A percentile compares a stretch with the other conserved stretches of the same genome.
Conservation (phyloP, 78 protist species). For the Speleostelium caveatum region DNA sequence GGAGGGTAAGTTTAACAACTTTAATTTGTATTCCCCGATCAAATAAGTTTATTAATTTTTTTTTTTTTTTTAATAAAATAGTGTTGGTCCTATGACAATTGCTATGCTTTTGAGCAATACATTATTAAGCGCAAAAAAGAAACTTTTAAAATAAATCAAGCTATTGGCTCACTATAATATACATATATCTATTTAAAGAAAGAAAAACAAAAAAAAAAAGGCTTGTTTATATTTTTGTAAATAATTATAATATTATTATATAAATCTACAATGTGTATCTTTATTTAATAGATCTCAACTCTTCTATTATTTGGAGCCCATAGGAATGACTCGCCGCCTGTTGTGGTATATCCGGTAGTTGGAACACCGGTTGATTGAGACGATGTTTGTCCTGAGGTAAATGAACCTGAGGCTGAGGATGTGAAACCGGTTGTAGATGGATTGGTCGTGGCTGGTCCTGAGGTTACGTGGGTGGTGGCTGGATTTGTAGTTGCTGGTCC, state of each 20-base stretch:
- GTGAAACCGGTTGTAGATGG: neutral
- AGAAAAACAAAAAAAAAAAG: too few relatives aligned
- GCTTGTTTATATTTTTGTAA: neutral
- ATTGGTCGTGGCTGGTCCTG: conserved; percentile 13
- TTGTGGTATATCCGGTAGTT: conserved; percentile 8
- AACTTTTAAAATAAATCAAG: conserved; percentile 19
- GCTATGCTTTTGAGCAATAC: conserved; percentile 79
- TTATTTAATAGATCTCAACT: conserved; percentile 12
- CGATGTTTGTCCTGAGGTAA: neutral
- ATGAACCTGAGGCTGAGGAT: neutral
- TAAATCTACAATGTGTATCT: neutral
- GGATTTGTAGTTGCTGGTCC: conserved; percentile 11
- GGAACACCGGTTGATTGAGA: neutral
- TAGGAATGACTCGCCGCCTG: neutral
- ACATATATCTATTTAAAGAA: too few relatives aligned
- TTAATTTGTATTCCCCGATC: conserved; percentile 22
- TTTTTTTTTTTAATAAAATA: conserved; percentile 65
- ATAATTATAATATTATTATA: too few relatives aligned
- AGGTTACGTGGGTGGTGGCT: neutral
- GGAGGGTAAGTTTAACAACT: conserved; percentile 96
- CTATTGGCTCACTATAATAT: too few relatives aligned
- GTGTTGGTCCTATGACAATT: conserved; percentile 99
- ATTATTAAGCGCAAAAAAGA: conserved; percentile 59
- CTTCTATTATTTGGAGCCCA: conserved; percentile 2
- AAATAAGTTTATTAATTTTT: conserved; percentile 84